Evolutionary conservation across 768 basidiomycete species (phyloP).

Genomic region (Lentinula sp.): DNA sequence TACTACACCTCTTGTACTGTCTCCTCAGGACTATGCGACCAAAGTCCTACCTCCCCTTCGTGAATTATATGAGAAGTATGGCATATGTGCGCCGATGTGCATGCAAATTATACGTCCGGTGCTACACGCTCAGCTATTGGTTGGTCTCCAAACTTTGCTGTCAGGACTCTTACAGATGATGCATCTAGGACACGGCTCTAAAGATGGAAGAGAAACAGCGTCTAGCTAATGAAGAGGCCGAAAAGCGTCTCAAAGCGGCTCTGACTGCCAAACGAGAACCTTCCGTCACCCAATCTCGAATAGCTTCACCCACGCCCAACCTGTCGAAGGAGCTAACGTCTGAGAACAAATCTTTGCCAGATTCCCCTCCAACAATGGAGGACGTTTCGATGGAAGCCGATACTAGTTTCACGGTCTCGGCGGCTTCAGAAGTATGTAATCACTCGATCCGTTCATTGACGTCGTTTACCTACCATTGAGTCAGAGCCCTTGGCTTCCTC

Average conservation of each 20-base stretch:
- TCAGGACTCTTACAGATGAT: background rate
- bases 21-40: slow-evolving; percentile 66
- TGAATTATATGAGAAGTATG: slow-evolving; percentile 71
- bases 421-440: slow-evolving; percentile 32
- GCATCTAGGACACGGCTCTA: slow-evolving; percentile 48
- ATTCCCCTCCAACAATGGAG: slow-evolving; percentile 21
- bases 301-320: slow-evolving; percentile 54
- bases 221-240: slow-evolving; percentile 65
- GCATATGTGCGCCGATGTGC: slow-evolving; percentile 78
- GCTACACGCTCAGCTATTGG: slow-evolving; percentile 56
- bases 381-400: slow-evolving; percentile 54
- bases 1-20: slow-evolving; percentile 61
- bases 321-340: slow-evolving; percentile 16
- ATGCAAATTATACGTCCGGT: slow-evolving; percentile 93
- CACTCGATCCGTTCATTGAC: background rate
- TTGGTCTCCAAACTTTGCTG: slow-evolving; percentile 22
- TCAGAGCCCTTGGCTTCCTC: slow-evolving; percentile 76
- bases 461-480: background rate
- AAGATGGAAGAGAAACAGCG: slow-evolving; percentile 62
- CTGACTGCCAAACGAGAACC: slow-evolving; percentile 76
- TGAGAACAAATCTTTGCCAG: slow-evolving; percentile 22
- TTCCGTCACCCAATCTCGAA: slow-evolving; percentile 42
- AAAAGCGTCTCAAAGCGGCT: slow-evolving; percentile 76
- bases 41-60: slow-evolving; percentile 69
- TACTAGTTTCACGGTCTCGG: slow-evolving; percentile 18